Conservation (phyloP, 345 rosid species). For the Eutrema heterophyllum region DNA sequence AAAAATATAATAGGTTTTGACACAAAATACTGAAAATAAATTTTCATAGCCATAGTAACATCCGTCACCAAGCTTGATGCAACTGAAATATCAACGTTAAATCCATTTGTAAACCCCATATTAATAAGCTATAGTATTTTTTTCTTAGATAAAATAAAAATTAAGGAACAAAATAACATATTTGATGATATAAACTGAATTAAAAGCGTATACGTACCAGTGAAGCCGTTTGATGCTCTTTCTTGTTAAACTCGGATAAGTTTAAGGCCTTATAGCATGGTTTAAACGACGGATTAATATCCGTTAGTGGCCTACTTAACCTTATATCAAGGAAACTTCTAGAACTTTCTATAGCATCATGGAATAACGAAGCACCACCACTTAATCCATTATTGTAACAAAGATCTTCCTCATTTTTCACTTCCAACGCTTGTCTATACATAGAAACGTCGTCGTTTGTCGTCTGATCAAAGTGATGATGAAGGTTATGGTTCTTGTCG, state of each 20-base stretch:
- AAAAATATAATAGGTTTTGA: not conserved
- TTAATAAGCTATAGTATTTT: too few relatives aligned
- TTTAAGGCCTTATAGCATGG: slow-evolving; percentile 42
- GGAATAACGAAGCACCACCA: slow-evolving; percentile 25
- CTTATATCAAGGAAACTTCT: slow-evolving; percentile 36
- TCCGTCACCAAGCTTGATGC: not conserved
- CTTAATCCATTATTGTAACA: slow-evolving; percentile 31
- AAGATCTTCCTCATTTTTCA: slow-evolving; percentile 31
- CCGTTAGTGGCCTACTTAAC: slow-evolving; percentile 42
- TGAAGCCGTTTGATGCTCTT: slow-evolving; percentile 38
- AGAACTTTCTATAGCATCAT: slow-evolving; percentile 28
- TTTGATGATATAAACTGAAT: not conserved
- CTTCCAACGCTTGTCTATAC: slow-evolving; percentile 28
- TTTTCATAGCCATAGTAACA: not conserved
- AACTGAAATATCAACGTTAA: not conserved
- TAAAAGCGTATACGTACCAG: slow-evolving; percentile 31
- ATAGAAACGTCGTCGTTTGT: slow-evolving; percentile 38
- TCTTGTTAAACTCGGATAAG: slow-evolving; percentile 51
- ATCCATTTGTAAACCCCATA: too few relatives aligned
- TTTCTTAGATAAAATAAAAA: not conserved
- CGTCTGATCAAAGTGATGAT: slow-evolving; percentile 27
- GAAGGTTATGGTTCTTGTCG: slow-evolving; percentile 32
- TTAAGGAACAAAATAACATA: not conserved
- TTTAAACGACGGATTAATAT: slow-evolving; percentile 41
- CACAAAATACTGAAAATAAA: not conserved